Evolutionary conservation across 2,329 filamentous ascomycete species (phyloP), one percentile per base, ranked within the genome.

Genomic region (Remersonia thermophila): DNA sequence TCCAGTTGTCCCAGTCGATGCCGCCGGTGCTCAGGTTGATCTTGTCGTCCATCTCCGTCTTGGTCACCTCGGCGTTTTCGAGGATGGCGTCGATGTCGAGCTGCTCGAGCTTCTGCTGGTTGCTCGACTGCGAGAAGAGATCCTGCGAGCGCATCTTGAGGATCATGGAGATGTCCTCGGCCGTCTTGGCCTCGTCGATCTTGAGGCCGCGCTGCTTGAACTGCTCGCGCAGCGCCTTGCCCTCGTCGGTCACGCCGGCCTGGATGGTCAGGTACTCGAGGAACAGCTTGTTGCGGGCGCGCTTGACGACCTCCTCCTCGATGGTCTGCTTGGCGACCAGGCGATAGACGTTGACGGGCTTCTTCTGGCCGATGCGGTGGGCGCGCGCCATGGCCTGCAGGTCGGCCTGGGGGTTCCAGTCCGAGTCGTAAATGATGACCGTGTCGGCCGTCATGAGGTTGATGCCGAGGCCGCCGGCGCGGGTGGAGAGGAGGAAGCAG

Each of bases 381-480:
- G 93, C 93, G 59, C 91, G 81, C 40, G 91, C 91, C 91, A 98
- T 98, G 28, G 91, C 91, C 57, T 98, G 91, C 47, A 98, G 65
- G 65, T 98, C 93, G 6, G 91, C 91, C 57, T 98, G 91, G 13
- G 91, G 93, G 49, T 98, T 98, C 91, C 93, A 98, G 53, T 95
- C 87, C 0, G 91, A 96, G 57, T 98, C 93, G 51, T 96, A 98
- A 30, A 98, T 80, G 50, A 98, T 80, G 46, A 98, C 91, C 1
- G 91, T 98, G 53, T 98, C 93, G 7, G 91, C 91, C 16, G 91
- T 96, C 85, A 96, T 98, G 36, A 98, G 62, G 51, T 98, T 98
- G 66, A 98, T 98, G 43, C 91, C 91, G n/a, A 98, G 69, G 57
- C 91, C 91, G 66, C 91, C 91, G 36, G 91, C 91, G 52, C 91